Conservation (phyloP, 2,329 filamentous ascomycete species). For the Colletotrichum spaethianum region DNA sequence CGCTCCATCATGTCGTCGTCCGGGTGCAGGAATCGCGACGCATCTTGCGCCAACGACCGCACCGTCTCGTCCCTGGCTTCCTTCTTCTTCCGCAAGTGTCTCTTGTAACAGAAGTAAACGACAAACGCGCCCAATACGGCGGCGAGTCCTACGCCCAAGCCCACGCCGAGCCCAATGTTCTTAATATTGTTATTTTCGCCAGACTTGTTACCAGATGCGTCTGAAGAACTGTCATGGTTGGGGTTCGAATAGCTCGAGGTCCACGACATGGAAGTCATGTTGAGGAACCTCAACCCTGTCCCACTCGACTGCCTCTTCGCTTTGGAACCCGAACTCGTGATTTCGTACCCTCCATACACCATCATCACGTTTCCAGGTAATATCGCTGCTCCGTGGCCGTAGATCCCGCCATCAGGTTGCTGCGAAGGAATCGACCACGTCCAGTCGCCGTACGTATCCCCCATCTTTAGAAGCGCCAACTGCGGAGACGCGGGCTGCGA, state of each 20-base stretch:
- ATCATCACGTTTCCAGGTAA: constrained; percentile 79
- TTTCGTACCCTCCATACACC: constrained; percentile 74
- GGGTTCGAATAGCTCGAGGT: constrained; percentile 65
- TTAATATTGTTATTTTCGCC: constrained; percentile 46
- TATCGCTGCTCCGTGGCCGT: constrained; percentile 74
- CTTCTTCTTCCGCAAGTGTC: constrained; percentile 49
- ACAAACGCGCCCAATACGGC: constrained; percentile 63
- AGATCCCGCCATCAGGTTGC: constrained; percentile 66
- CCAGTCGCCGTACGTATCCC: constrained; percentile 82
- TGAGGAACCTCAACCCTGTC: constrained; percentile 63
- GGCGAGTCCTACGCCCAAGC: constrained; percentile 74
- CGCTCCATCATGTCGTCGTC: constrained; percentile 63
- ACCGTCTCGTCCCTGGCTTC: constrained; percentile 61
- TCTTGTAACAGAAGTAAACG: constrained; percentile 65
- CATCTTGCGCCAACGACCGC: constrained; percentile 65
- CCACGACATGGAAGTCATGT: constrained; percentile 72
- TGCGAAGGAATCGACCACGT: constrained; percentile 75
- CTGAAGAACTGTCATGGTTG: constrained; percentile 35
- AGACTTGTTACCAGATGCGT: neutral
- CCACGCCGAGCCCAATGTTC: constrained; percentile 74
- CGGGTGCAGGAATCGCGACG: constrained; percentile 58
- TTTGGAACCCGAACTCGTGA: constrained; percentile 53
- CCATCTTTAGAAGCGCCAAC: constrained; percentile 82
- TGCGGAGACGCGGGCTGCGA: constrained; percentile 84
- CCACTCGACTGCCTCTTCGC: constrained; percentile 52